Base-by-base conservation (phyloP, 805 yeast species). In the Kurtzmaniella fragi region DNA sequence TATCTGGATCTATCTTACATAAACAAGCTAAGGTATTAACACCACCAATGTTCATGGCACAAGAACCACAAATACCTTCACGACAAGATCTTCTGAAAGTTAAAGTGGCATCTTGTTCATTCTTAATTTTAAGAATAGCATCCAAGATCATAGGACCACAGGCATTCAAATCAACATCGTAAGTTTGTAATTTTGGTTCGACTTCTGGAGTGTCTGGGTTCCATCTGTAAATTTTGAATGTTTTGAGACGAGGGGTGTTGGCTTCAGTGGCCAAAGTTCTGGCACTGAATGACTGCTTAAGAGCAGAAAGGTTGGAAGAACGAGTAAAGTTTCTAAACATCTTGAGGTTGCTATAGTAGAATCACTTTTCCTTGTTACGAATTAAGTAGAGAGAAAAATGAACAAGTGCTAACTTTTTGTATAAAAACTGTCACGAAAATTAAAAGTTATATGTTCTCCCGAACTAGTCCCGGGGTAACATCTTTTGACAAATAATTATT, bases 21-120 rank as follows among this genome's bases (percentile, higher is more conserved):
- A 93, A 71, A 71, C 99, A 93, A 28, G 99, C 99, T 53, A 93
- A 77, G 26, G 99, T 93, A 77, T 93, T 93, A 64, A 84, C 77
- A 52, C 99, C 99, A 49, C 95, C 95, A 64, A 93, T 93, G 75
- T 93, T 93, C 99, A 93, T 93, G 52, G 99, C 99, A 74, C 99
- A 93, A 5, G 98, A 91, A 41, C 99, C 99, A 74, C 99, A 93
- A 51, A 93, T 93, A 56, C 99, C 99, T 72, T 93, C 99, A 73
- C 99, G 88, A 73, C 99, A 93, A 32, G 97, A 89, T 70, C 99
- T 83, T 73, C 99, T 83, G 70, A 93, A 86, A 4, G 99, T 93
- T 61, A 93, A 78, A 26, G 97, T 86, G 34, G 97, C 67, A 64
- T 93, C 99, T 67, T 88, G 95, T 70, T 93, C 99, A 65, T 91